These are phyloP conservation scores for Hypoxylon perforatum DNA, from an alignment of 495 filamentous ascomycete species.

Conservation along the genomic window DNA sequence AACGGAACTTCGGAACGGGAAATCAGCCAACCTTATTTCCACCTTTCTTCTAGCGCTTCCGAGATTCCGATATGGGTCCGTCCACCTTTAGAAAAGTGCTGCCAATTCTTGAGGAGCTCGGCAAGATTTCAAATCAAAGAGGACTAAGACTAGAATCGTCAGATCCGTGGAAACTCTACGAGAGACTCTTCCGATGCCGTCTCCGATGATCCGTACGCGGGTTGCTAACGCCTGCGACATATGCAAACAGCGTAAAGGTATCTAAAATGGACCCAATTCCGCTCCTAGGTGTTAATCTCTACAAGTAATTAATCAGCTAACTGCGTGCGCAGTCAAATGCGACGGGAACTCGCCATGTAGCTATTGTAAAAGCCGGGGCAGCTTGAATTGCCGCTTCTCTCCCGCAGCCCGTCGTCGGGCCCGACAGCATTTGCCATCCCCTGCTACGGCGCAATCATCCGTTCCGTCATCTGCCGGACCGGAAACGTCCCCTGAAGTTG, in stretches of 20 bases:
- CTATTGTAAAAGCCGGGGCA: constrained; percentile 29
- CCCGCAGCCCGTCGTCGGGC: constrained; percentile 29
- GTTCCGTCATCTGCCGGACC: constrained; percentile 20
- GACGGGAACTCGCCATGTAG: constrained; percentile 37
- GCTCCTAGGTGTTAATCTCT: not conserved
- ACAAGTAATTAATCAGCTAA: not conserved
- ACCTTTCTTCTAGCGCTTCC: constrained; percentile 15
- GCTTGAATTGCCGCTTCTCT: constrained; percentile 29
- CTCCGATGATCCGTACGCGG: constrained; percentile 44
- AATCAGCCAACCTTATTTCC: not conserved
- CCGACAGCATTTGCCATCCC: constrained; percentile 23
- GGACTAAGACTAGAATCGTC: not conserved
- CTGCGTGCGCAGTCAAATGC: constrained; percentile 32
- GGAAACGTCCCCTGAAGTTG: constrained; percentile 16
- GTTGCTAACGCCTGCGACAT: constrained; percentile 58
- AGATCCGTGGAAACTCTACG: not conserved
- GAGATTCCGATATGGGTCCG: constrained; percentile 41
- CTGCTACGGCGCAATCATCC: constrained; percentile 19
- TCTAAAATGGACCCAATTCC: not conserved
- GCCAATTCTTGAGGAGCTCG: too few relatives aligned
- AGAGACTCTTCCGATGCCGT: not conserved
- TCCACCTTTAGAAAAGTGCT: not conserved
- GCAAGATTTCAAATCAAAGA: not conserved
- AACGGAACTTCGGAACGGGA: constrained; percentile 18
- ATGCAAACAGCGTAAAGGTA: constrained; percentile 56